Percentiles rank a stretch among this genome's conserved stretches.
Evolutionary conservation across 352 stramenopile genomes (phyloP).

Genomic region (Globisporangium mamillatum): DNA sequence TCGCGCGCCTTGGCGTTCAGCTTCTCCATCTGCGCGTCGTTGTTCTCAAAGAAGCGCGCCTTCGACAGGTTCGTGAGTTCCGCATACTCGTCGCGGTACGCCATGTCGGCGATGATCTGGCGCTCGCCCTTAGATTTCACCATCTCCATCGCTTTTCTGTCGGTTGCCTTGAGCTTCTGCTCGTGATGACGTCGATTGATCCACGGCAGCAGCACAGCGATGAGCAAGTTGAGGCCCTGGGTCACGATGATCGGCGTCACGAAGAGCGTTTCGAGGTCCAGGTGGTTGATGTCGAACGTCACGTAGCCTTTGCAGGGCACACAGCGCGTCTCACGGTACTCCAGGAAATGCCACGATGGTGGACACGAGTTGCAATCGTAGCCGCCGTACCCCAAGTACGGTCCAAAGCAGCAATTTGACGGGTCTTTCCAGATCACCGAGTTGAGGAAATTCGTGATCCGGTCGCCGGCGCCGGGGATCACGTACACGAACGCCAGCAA

Average conservation of each 20-base stretch:
- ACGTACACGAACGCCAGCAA: slow-evolving; percentile 85
- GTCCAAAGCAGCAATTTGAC: slow-evolving; percentile 79
- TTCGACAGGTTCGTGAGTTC: slow-evolving; percentile 64
- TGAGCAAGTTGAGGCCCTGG: slow-evolving; percentile 67
- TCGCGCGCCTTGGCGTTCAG: slow-evolving; percentile 66
- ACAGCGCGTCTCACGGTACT: slow-evolving; percentile 38
- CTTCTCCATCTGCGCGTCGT: slow-evolving; percentile 54
- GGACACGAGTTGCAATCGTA: slow-evolving; percentile 54
- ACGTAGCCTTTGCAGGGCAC: slow-evolving; percentile 71
- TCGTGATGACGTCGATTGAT: slow-evolving; percentile 74
- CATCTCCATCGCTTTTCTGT: slow-evolving; percentile 61
- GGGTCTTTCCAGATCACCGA: slow-evolving; percentile 72
- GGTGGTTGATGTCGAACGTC: slow-evolving; percentile 80
- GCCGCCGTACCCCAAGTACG: slow-evolving; percentile 56
- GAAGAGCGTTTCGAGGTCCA: slow-evolving; percentile 79
- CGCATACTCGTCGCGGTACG: slow-evolving; percentile 38
- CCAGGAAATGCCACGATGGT: slow-evolving; percentile 50
- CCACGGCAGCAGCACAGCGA: slow-evolving; percentile 69
- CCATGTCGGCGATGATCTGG: slow-evolving; percentile 59
- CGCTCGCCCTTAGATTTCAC: slow-evolving; percentile 65
- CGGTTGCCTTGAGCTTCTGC: slow-evolving; percentile 46
- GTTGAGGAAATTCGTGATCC: slow-evolving; percentile 81
- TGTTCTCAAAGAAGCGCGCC: slow-evolving; percentile 65
- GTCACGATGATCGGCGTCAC: slow-evolving; percentile 83
- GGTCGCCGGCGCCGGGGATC: slow-evolving; percentile 72